These are phyloP conservation scores for Cornus controversa DNA, from an alignment of 148 eudicot species.

Conservation along the genomic window DNA sequence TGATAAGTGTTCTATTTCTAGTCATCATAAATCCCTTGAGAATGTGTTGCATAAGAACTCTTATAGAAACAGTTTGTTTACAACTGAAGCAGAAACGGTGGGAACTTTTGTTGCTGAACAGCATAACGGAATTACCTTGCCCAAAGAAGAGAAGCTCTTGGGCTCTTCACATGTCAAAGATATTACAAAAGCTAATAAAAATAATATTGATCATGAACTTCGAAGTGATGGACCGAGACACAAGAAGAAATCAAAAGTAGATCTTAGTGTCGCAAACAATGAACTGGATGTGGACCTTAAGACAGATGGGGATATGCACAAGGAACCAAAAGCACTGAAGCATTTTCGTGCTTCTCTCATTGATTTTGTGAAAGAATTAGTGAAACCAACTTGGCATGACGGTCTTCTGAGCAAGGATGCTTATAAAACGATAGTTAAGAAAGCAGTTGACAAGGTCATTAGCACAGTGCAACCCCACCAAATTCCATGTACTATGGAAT, in stretches of 20 bases:
- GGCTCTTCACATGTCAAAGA: conserved; percentile 36
- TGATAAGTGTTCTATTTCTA: conserved; percentile 23
- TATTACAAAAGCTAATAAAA: conserved; percentile 27
- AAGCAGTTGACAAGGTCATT: conserved; percentile 76
- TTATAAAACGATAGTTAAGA: conserved; percentile 78
- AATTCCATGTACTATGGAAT: conserved; percentile 63
- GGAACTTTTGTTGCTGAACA: conserved; percentile 35
- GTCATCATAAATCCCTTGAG: conserved; percentile 11
- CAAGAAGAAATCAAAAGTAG: conserved; percentile 34
- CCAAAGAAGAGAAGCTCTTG: conserved; percentile 31
- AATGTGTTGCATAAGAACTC: conserved; percentile 24
- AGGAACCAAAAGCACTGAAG: conserved; percentile 7
- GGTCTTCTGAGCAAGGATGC: conserved; percentile 87
- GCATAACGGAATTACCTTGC: conserved; percentile 25
- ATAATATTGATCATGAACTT: conserved; percentile 19
- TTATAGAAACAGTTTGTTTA: conserved; percentile 28
- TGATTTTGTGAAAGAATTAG: conserved; percentile 41
- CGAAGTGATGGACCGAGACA: conserved; percentile 30
- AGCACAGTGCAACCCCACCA: conserved; percentile 58
- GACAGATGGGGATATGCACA: too few species aligned
- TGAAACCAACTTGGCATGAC: conserved; percentile 80
- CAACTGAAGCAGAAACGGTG: conserved; percentile 46
- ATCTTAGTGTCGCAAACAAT: conserved; percentile 33
- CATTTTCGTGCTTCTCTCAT: neutral
- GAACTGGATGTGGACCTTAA: too few species aligned